Evolutionary conservation across 768 basidiomycete genomes (phyloP).

Genomic region (Lactifluus echinatus): DNA sequence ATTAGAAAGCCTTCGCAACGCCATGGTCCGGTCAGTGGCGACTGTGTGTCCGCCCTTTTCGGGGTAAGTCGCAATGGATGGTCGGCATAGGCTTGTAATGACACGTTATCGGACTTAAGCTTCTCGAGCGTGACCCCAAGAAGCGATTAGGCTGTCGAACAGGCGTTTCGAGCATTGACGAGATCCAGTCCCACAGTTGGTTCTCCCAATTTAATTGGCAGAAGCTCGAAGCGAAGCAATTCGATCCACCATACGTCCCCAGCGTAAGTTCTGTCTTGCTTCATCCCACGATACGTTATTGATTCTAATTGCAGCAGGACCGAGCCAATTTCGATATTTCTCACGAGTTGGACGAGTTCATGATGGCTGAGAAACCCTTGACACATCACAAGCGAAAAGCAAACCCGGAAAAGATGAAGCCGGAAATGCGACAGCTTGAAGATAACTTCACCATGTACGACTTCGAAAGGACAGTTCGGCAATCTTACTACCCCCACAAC

Average conservation of each 20-base stretch:
- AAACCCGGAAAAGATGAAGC: constrained; percentile 78
- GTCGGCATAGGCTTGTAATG: background rate
- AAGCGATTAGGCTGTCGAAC: constrained; percentile 75
- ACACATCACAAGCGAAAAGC: constrained; percentile 90
- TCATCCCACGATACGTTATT: constrained; percentile 1
- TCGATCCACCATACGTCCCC: constrained; percentile 80
- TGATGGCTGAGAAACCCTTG: constrained; percentile 97
- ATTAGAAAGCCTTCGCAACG: constrained; percentile 58
- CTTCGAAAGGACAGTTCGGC: constrained; percentile 59
- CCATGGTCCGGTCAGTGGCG: constrained; percentile 43
- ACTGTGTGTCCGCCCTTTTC: constrained; percentile 57
- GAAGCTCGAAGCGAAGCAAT: constrained; percentile 56
- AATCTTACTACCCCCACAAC: constrained; percentile 85
- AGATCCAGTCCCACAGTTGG: constrained; percentile 81
- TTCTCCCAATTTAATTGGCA: constrained; percentile 78
- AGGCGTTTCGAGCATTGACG: constrained; percentile 61
- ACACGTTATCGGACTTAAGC: constrained; percentile 34
- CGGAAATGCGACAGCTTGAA: constrained; percentile 86
- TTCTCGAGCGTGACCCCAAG: constrained; percentile 74
- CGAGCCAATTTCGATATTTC: constrained; percentile 98
- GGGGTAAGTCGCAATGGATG: constrained; percentile 40
- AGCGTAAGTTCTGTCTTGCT: constrained; percentile 54
- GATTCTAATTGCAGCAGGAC: constrained; percentile 53
- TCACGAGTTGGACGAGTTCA: constrained; percentile 93
- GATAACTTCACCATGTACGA: constrained; percentile 95